Evolutionary conservation across 768 basidiomycete genomes (phyloP).

Genomic region (Leccinum incarnatum): DNA sequence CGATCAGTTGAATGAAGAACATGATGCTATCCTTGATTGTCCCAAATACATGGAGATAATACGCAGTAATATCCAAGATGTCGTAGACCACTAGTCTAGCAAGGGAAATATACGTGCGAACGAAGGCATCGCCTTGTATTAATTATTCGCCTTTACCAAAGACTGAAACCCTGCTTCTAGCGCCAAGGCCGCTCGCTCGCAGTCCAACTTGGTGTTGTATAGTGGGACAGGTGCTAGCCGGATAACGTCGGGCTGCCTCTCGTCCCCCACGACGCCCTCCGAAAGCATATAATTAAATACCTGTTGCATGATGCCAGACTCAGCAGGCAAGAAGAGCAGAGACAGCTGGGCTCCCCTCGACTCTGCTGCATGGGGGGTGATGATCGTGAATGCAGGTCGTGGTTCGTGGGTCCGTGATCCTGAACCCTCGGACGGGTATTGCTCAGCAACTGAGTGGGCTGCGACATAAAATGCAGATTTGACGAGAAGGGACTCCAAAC

Average conservation of each 20-base stretch:
- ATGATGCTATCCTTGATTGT: constrained; percentile 49
- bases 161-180: constrained; percentile 59
- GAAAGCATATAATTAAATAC: constrained; percentile 59
- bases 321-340: constrained; percentile 66
- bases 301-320: constrained; percentile 62
- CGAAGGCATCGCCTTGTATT: constrained; percentile 1
- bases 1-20: constrained; percentile 44
- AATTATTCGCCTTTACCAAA: constrained; percentile 16
- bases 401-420: constrained; percentile 11
- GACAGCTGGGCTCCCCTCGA: constrained; percentile 87
- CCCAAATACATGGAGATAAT: constrained; percentile 47
- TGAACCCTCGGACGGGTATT: constrained; percentile 24
- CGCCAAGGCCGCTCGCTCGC: constrained; percentile 61
- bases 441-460: constrained; percentile 31
- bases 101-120: constrained; percentile 1
- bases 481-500: constrained; percentile 62
- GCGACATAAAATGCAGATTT: constrained; percentile 64
- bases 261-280: constrained; percentile 87
- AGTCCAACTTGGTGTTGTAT: constrained; percentile 83
- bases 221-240: constrained; percentile 82
- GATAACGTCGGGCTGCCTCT: constrained; percentile 89
- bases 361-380: constrained; percentile 71
- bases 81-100: constrained; percentile 6
- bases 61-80: constrained; percentile 36
- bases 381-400: constrained; percentile 77